Base-by-base conservation (phyloP, 2,329 filamentous ascomycete genomes). In the Colletotrichum sp. region DNA sequence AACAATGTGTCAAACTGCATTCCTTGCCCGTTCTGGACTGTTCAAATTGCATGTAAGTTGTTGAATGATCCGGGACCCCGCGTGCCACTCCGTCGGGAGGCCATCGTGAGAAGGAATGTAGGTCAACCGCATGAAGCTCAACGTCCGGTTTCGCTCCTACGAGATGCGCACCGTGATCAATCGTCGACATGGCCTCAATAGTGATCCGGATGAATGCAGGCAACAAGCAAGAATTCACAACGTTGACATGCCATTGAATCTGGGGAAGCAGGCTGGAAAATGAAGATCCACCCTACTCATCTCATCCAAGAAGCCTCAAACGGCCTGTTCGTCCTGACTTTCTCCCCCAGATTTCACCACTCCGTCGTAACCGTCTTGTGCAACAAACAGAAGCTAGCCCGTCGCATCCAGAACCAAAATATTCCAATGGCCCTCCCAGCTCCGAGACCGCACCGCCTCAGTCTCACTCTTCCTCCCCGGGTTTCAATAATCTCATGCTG, bases 371-470 rank as follows among this genome's bases (percentile, higher is more conserved):
- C 44, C 8, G 21, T 65, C 8, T 24, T 18, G 13, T 44, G 26
- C 18, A 63, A 28, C 12, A 15, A 24, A 16, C 9, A 44, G 30
- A 59, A 15, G 12, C 73, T 59, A 64, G 39, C 63, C 5, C 57
- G 21, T 64, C 34, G 39, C 57, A 34, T 28, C 44, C 57, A 21
- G 62, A 66, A 30, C 30, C 8, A 3, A 52, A 52, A 52, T 52
- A 67, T 63, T 32, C 39, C 28, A 39, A 49, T 64, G 55, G 30
- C 18, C 55, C 18, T 62, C n/a, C 21, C 13, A 28, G 55, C 49
- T 16, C 67, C 67, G 67, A 75, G 60, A 66, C 68, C 67, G 72
- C 73, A 34, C 18, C 44, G 57, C 69, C 63, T 76, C 64, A 52
- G 64, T 76, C 63, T 76, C 64, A 52, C 32, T 30, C 55, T 13